phyloP scores from a whole-genome alignment of 306 rosid genomes.

The Corylus americana region DNA sequence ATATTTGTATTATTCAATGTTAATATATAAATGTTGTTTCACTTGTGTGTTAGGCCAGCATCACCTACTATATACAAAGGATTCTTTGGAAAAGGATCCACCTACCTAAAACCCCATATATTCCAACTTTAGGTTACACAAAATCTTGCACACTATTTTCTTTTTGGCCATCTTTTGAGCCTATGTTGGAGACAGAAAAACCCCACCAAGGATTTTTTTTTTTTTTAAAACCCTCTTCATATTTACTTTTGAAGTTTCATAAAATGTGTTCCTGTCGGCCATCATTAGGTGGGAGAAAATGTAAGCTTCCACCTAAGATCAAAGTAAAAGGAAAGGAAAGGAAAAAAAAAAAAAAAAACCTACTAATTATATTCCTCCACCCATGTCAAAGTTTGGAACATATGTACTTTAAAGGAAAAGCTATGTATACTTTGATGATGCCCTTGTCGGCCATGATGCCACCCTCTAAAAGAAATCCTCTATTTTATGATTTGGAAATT shows the following conservation, averaged over 20 bases:
- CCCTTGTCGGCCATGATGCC: slow-evolving; percentile 87
- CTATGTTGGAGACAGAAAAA: slow-evolving; percentile 49
- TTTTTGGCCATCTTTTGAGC: slow-evolving; percentile 41
- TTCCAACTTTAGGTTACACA: slow-evolving; percentile 57
- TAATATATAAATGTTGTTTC: neutral
- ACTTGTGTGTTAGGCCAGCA: neutral
- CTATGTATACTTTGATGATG: slow-evolving; percentile 58
- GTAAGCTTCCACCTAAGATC: slow-evolving; percentile 58
- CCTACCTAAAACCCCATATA: slow-evolving; percentile 44
- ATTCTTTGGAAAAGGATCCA: slow-evolving; percentile 39
- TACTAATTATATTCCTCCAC: slow-evolving; percentile 58
- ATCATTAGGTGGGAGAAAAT: slow-evolving; percentile 65
- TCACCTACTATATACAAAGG: slow-evolving; percentile 11
- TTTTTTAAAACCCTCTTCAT: neutral
- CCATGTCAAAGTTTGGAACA: slow-evolving; percentile 72
- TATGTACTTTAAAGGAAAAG: slow-evolving; percentile 75
- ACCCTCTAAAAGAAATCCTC: slow-evolving; percentile 40
- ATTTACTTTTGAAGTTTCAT: slow-evolving; percentile 68
- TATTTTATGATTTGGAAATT: neutral
- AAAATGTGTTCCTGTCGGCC: slow-evolving; percentile 73
- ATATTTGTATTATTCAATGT: neutral
- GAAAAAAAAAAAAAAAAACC: neutral
- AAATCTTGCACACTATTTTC: slow-evolving; percentile 37
- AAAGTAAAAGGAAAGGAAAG: slow-evolving; percentile 36
- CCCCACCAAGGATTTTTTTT: slow-evolving; percentile 58